These are phyloP conservation scores for Candida sonorensis DNA, from an alignment of 805 yeast species.

Conservation along the genomic window DNA sequence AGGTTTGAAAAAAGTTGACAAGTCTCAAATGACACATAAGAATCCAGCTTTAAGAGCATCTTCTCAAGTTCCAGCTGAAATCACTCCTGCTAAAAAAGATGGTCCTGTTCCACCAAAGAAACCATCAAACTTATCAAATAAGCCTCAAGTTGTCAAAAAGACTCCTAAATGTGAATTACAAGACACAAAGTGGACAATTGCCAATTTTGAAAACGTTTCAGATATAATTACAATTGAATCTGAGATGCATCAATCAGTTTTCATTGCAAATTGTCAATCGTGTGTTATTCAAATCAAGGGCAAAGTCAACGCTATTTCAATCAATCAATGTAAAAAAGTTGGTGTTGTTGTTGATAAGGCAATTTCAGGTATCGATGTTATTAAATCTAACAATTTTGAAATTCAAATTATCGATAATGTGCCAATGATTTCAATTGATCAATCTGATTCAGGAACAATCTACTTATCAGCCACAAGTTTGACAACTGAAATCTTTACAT, in stretches of 20 bases:
- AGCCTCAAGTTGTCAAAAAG: constrained; percentile 21
- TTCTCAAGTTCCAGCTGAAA: constrained; percentile 34
- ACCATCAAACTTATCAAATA: constrained; percentile 51
- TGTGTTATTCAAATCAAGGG: constrained; percentile 80
- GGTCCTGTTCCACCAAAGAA: constrained; percentile 80
- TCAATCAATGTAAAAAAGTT: constrained; percentile 63
- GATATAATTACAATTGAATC: constrained; percentile 68
- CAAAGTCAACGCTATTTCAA: constrained; percentile 81
- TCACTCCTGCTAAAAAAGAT: constrained; percentile 30
- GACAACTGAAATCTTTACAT: constrained; percentile 71
- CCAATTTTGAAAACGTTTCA: constrained; percentile 60
- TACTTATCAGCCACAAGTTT: constrained; percentile 71
- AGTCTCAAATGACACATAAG: constrained; percentile 89
- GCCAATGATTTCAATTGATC: constrained; percentile 83
- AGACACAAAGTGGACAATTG: constrained; percentile 86
- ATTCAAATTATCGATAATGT: constrained; percentile 77
- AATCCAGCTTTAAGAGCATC: constrained; percentile 72
- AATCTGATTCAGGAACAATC: constrained; percentile 77
- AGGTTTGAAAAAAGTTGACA: constrained; percentile 86
- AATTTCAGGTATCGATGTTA: constrained; percentile 82
- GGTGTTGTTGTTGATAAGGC: constrained; percentile 80
- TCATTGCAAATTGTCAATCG: constrained; percentile 74
- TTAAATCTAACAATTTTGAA: constrained; percentile 75
- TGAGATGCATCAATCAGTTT: constrained; percentile 80
- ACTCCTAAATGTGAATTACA: constrained; percentile 62